A percentile compares a stretch with the other conserved stretches of the same genome.
Evolutionary conservation across 2,329 filamentous ascomycete genomes (phyloP).

Genomic region (Falciphora oryzae): DNA sequence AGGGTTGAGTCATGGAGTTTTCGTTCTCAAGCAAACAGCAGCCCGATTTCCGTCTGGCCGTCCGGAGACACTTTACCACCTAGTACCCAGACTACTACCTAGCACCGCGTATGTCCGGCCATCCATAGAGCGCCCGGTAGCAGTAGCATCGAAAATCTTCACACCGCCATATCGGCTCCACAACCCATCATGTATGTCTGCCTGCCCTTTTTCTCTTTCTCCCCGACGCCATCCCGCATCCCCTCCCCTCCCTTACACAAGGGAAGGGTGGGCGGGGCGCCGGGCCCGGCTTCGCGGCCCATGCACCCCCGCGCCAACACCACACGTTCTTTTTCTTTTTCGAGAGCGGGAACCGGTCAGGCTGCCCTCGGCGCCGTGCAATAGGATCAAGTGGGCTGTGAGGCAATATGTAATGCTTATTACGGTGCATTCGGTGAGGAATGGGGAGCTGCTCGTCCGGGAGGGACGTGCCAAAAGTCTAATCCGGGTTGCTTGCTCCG

Average conservation of each 20-base stretch:
- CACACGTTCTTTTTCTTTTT: background rate
- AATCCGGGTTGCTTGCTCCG: background rate
- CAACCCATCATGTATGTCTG: background rate
- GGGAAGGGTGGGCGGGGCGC: background rate
- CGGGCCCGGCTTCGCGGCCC: background rate
- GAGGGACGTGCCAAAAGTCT: background rate
- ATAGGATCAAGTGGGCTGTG: background rate
- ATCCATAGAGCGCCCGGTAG: background rate
- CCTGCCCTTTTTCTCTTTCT: background rate
- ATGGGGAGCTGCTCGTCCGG: too few relatives aligned
- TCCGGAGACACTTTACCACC: too few relatives aligned
- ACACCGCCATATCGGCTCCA: background rate
- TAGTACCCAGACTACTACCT: too few relatives aligned
- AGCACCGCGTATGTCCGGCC: background rate
- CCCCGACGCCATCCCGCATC: background rate
- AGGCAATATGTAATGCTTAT: constrained; percentile 1
- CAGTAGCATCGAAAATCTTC: background rate
- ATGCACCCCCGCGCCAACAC: background rate
- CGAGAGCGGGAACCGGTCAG: background rate
- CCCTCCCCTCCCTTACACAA: background rate
- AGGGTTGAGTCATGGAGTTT: too few relatives aligned
- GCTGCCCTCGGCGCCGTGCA: too few relatives aligned
- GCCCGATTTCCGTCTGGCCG: too few relatives aligned
- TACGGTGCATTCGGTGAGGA: background rate
- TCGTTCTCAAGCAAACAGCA: too few relatives aligned